These are phyloP conservation scores for Porpolomopsis calyptriformis DNA, from an alignment of 768 basidiomycete genomes.

Conservation along the genomic window DNA sequence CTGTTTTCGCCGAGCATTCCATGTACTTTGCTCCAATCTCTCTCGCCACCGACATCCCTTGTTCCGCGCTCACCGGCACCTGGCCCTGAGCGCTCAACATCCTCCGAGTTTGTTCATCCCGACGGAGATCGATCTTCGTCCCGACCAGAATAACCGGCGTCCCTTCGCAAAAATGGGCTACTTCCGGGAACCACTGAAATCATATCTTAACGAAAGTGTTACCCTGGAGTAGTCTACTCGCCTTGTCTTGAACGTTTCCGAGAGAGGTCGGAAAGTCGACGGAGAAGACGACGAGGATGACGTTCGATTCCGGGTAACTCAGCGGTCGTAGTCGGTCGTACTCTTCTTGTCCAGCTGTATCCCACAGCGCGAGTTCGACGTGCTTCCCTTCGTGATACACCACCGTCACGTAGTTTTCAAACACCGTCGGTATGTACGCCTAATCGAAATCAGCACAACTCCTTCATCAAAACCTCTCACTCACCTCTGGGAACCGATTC, in stretches of 20 bases:
- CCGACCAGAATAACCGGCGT: constrained; percentile 87
- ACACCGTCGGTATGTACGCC: constrained; percentile 90
- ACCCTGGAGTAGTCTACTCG: constrained; percentile 20
- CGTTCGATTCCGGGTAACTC: constrained; percentile 81
- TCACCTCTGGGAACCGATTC: constrained; percentile 95
- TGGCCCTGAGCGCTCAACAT: constrained; percentile 88
- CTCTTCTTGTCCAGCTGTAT: constrained; percentile 95
- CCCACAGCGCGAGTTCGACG: constrained; percentile 96
- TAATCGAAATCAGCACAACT: constrained; percentile 28
- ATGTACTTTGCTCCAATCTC: constrained; percentile 91
- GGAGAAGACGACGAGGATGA: constrained; percentile 90
- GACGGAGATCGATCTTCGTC: constrained; percentile 86
- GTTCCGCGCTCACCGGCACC: constrained; percentile 68
- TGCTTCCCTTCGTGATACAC: constrained; percentile 80
- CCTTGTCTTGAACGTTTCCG: constrained; percentile 86
- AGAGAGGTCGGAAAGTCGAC: constrained; percentile 88
- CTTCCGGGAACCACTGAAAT: constrained; percentile 81
- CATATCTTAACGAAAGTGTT: background rate
- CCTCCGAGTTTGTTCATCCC: constrained; percentile 74
- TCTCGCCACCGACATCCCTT: constrained; percentile 75
- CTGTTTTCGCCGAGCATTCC: constrained; percentile 93
- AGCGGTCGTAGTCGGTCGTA: constrained; percentile 83
- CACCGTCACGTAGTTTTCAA: constrained; percentile 88
- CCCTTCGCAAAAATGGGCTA: constrained; percentile 83
- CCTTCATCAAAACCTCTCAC: too few relatives aligned